Conservation (phyloP, 345 rosid genomes). For the Hirschfeldia incana region DNA sequence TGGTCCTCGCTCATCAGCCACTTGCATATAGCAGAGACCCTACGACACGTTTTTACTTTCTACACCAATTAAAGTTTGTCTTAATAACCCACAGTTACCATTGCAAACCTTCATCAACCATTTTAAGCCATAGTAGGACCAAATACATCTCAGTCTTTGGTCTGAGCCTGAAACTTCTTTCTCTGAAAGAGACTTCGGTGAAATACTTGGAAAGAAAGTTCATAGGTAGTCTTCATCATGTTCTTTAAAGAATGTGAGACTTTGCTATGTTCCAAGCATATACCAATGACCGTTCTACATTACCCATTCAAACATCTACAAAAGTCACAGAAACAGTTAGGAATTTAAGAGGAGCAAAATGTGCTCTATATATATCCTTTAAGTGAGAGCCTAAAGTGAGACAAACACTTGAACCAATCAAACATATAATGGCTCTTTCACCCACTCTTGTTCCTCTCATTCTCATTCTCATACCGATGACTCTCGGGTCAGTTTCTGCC, state of each 20-base stretch:
- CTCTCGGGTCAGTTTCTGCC: slow-evolving; percentile 7
- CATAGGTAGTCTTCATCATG: not conserved
- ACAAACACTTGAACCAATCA: not conserved
- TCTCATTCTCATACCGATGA: slow-evolving; percentile 16
- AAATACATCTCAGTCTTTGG: not conserved
- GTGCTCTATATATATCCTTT: not conserved
- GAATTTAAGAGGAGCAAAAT: not conserved
- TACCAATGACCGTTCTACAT: not conserved
- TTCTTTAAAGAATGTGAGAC: not conserved
- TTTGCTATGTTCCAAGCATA: not conserved
- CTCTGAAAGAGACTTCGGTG: not conserved
- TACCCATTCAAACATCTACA: not conserved
- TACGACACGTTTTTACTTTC: slow-evolving; percentile 14
- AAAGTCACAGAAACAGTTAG: not conserved
- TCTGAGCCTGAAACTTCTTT: not conserved
- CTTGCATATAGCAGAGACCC: slow-evolving; percentile 15
- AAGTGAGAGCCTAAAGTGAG: not conserved
- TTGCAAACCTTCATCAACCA: not conserved
- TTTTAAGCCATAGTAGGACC: not conserved
- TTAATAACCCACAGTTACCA: not conserved
- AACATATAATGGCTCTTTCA: slow-evolving; percentile 25
- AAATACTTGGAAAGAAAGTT: not conserved
- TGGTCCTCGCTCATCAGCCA: not conserved
- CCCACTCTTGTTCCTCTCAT: slow-evolving; percentile 12
- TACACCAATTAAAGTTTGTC: slow-evolving; percentile 5